Percentiles rank a stretch among this genome's conserved stretches.
Conservation (phyloP, 768 basidiomycete species). For the Termitomyces sp. region DNA sequence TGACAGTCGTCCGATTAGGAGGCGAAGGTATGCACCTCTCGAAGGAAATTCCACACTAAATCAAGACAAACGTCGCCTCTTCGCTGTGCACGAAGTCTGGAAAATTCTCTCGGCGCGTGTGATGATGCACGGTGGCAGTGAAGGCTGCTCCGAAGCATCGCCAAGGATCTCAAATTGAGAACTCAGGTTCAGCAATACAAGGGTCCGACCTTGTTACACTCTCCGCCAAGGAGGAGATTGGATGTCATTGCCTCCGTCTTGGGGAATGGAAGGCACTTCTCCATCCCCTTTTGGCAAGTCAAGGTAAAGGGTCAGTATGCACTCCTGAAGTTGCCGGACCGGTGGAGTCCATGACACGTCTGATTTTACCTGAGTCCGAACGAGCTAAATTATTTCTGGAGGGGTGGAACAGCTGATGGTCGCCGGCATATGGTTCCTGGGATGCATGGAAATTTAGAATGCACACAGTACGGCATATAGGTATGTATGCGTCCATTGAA, state of each 20-base stretch:
- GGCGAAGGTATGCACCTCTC: not conserved
- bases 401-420: not conserved
- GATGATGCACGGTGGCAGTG: slow-evolving; percentile 27
- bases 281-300: slow-evolving; percentile 9
- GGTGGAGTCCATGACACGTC: slow-evolving; percentile 1
- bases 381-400: not conserved
- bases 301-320: not conserved
- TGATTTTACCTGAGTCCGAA: slow-evolving; percentile 7
- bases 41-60: slow-evolving; percentile 6
- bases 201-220: slow-evolving; percentile 6
- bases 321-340: slow-evolving; percentile 9
- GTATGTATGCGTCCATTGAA: not conserved
- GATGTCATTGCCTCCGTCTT: slow-evolving; percentile 10
- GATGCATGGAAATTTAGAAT: not conserved
- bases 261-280: slow-evolving; percentile 2
- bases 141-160: slow-evolving; percentile 27
- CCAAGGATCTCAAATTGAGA: slow-evolving; percentile 1
- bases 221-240: slow-evolving; percentile 12
- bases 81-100: not conserved
- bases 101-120: slow-evolving; percentile 10
- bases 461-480: not conserved
- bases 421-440: not conserved
- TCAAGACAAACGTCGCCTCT: slow-evolving; percentile 12
- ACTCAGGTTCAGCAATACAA: not conserved
- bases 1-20: slow-evolving; percentile 3